Evolutionary conservation across 805 yeast species (phyloP).

Genomic region (Candida montana): DNA sequence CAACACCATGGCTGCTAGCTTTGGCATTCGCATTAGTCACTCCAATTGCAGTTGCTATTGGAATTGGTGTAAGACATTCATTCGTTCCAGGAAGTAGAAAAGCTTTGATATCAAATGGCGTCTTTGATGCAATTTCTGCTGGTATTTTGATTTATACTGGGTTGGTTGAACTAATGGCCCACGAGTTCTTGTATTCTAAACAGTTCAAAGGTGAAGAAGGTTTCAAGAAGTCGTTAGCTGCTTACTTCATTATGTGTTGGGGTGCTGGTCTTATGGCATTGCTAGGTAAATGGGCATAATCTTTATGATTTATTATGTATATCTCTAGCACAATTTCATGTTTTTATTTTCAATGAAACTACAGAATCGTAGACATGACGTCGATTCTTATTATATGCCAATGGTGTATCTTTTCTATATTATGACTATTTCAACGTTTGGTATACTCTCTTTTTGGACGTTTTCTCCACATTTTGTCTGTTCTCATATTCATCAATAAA

Average conservation of each 20-base stretch:
- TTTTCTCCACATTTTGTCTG: constrained; percentile 44
- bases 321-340: no score
- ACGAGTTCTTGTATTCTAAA: constrained; percentile 59
- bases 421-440: constrained; percentile 33
- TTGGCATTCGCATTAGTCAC: constrained; percentile 50
- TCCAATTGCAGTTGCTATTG: constrained; percentile 74
- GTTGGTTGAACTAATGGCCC: constrained; percentile 73
- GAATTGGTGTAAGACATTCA: constrained; percentile 64
- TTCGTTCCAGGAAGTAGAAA: constrained; percentile 55
- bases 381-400: no score
- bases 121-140: constrained; percentile 69
- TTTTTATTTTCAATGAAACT: no score
- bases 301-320: no score
- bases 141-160: constrained; percentile 79
- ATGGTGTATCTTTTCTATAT: no score
- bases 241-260: constrained; percentile 45
- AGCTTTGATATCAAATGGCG: constrained; percentile 63
- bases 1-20: constrained; percentile 57
- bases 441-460: constrained; percentile 68
- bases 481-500: constrained; percentile 66
- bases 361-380: no score
- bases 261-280: constrained; percentile 80
- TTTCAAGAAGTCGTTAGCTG: constrained; percentile 44
- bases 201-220: constrained; percentile 61
- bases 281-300: constrained; percentile 71